Evolutionary conservation across 176 grass and related monocot species (phyloP).

Genomic region (Ampelocalamus luodianensis): DNA sequence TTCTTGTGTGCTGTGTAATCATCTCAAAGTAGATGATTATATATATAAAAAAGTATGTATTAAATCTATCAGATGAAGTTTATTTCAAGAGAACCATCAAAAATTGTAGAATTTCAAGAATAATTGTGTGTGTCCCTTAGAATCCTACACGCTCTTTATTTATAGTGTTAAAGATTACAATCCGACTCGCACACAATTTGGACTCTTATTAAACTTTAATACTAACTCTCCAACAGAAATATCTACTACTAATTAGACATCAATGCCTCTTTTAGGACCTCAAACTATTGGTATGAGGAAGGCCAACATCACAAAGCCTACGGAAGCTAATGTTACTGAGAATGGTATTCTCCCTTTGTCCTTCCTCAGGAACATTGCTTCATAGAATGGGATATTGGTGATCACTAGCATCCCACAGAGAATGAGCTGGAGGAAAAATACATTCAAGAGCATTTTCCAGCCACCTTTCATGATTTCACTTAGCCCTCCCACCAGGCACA

Average conservation of each 20-base stretch:
- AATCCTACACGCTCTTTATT: too few relatives aligned
- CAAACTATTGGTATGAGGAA: slow-evolving; percentile 49
- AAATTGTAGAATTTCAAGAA: neutral
- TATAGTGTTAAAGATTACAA: too few relatives aligned
- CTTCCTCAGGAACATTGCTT: slow-evolving; percentile 76
- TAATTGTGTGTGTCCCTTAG: too few relatives aligned
- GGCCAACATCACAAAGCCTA: slow-evolving; percentile 46
- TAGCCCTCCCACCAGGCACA: slow-evolving; percentile 52
- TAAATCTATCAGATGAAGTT: slow-evolving; percentile 15
- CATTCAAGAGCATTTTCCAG: slow-evolving; percentile 24
- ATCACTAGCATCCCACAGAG: slow-evolving; percentile 60
- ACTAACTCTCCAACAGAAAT: neutral
- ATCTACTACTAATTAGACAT: neutral
- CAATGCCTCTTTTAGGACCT: neutral
- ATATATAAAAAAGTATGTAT: neutral
- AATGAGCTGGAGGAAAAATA: slow-evolving; percentile 54
- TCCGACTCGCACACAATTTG: too few relatives aligned
- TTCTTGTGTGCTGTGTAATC: neutral
- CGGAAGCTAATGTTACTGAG: slow-evolving; percentile 49
- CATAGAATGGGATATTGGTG: slow-evolving; percentile 64
- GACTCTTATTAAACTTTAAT: too few relatives aligned
- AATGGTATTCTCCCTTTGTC: slow-evolving; percentile 66
- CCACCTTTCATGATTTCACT: slow-evolving; percentile 10
- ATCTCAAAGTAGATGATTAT: slow-evolving; percentile 24
- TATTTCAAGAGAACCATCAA: slow-evolving; percentile 1